Evolutionary conservation across 306 rosid species (phyloP).

Genomic region (Hippophae tibetana): DNA sequence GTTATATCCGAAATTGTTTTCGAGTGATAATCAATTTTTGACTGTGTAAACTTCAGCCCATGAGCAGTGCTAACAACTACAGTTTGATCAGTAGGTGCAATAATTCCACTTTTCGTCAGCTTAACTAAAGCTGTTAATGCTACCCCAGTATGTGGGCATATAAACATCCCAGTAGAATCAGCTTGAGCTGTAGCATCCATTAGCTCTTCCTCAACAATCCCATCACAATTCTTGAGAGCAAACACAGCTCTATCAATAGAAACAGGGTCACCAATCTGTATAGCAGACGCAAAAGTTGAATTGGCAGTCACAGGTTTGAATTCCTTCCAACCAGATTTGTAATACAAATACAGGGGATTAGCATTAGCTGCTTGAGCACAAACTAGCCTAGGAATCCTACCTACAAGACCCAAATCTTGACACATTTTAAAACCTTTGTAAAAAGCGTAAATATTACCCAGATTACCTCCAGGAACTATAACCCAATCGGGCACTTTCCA

Average conservation of each 20-base stretch:
- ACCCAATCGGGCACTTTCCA: conserved; percentile 95
- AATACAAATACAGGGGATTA: conserved; percentile 58
- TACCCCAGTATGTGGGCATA: conserved; percentile 80
- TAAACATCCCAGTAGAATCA: conserved; percentile 79
- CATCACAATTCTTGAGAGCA: conserved; percentile 47
- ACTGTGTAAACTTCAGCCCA: conserved; percentile 64
- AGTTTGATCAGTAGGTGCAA: conserved; percentile 41
- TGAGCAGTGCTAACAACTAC: conserved; percentile 88
- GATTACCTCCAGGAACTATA: conserved; percentile 67
- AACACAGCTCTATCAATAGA: conserved; percentile 69
- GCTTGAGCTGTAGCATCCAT: conserved; percentile 84
- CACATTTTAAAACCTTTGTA: conserved; percentile 89
- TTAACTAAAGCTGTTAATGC: conserved; percentile 59
- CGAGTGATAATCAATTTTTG: conserved; percentile 47
- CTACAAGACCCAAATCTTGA: conserved; percentile 59
- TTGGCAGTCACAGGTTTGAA: conserved; percentile 49
- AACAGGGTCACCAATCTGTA: conserved; percentile 87
- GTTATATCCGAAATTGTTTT: conserved; percentile 31
- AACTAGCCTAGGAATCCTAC: conserved; percentile 58
- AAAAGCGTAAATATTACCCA: conserved; percentile 72
- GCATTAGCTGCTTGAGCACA: conserved; percentile 85
- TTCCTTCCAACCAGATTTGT: conserved; percentile 56
- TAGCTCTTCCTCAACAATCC: conserved; percentile 81
- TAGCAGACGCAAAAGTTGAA: conserved; percentile 65
- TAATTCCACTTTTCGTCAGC: conserved; percentile 58